A percentile compares a stretch with the other conserved stretches of the same genome.
Conservation (phyloP, 495 filamentous ascomycete species). For the Pyrenula massariospora region DNA sequence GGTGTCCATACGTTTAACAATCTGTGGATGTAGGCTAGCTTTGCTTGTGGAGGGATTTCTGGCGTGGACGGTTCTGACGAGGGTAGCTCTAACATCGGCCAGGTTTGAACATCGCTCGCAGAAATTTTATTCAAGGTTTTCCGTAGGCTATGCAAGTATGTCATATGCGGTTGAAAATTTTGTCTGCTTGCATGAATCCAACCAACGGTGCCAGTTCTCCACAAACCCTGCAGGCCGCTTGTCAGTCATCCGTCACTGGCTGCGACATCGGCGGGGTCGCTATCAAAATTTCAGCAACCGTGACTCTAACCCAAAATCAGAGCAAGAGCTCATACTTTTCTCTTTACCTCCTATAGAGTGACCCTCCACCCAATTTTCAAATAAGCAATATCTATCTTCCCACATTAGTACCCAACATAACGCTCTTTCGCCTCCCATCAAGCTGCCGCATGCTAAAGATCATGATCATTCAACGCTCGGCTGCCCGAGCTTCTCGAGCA, state of each 20-base stretch:
- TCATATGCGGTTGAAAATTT: background rate
- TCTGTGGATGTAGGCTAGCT: no score
- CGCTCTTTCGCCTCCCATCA: constrained; percentile 12
- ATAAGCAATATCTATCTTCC: no score
- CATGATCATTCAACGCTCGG: background rate
- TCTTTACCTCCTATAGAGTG: no score
- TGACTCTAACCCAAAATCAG: background rate
- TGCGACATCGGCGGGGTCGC: background rate
- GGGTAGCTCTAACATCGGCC: no score
- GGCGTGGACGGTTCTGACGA: no score
- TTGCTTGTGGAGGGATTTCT: no score
- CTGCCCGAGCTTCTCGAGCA: background rate
- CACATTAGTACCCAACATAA: no score
- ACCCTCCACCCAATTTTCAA: no score
- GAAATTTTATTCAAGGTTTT: no score
- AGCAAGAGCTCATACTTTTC: background rate
- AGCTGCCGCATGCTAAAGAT: constrained; percentile 33
- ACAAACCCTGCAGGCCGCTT: background rate
- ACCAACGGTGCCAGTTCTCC: background rate
- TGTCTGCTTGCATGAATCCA: background rate
- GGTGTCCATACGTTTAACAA: no score
- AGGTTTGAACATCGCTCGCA: no score
- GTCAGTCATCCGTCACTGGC: background rate
- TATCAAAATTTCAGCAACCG: background rate
- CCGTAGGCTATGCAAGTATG: no score